Conservation (phyloP, 495 filamentous ascomycete species). For the Staphylotrichum longicolle region DNA sequence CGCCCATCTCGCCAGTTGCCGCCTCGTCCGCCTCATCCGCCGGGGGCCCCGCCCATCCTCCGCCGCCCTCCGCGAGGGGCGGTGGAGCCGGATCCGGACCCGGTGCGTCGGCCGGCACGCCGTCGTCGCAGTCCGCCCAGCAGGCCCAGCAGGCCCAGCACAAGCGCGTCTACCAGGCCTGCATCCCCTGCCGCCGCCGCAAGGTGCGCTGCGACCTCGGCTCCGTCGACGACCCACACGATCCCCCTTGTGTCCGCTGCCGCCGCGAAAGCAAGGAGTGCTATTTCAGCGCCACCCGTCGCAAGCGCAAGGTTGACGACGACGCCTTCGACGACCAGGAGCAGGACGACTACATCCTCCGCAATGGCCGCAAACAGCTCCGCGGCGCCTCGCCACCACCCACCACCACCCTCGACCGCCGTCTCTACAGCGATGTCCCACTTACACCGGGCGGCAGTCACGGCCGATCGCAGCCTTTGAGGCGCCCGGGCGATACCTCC, state of each 20-base stretch:
- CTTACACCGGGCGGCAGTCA: slow-evolving; percentile 63
- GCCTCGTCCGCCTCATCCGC: slow-evolving; percentile 26
- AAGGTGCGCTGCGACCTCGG: slow-evolving; percentile 94
- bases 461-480: slow-evolving; percentile 57
- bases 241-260: slow-evolving; percentile 92
- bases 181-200: slow-evolving; percentile 84
- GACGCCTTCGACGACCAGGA: slow-evolving; percentile 53
- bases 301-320: slow-evolving; percentile 81
- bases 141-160: slow-evolving; percentile 46
- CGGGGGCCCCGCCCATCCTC: slow-evolving; percentile 25
- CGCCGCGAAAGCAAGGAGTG: slow-evolving; percentile 91
- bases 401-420: slow-evolving; percentile 38
- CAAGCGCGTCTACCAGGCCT: slow-evolving; percentile 78
- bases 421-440: slow-evolving; percentile 48
- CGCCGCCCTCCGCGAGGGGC: slow-evolving; percentile 21
- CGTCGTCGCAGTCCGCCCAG: slow-evolving; percentile 15
- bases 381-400: slow-evolving; percentile 39
- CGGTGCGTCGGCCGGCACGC: slow-evolving; percentile 8
- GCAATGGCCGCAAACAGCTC: slow-evolving; percentile 54
- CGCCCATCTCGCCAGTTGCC: slow-evolving; percentile 33
- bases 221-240: slow-evolving; percentile 89
- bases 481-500: slow-evolving; percentile 43
- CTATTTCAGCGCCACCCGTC: slow-evolving; percentile 91
- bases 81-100: slow-evolving; percentile 21
- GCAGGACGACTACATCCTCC: slow-evolving; percentile 52